phyloP scores from a whole-genome alignment of 176 grass and related monocot species.

The Typha latifolia region DNA sequence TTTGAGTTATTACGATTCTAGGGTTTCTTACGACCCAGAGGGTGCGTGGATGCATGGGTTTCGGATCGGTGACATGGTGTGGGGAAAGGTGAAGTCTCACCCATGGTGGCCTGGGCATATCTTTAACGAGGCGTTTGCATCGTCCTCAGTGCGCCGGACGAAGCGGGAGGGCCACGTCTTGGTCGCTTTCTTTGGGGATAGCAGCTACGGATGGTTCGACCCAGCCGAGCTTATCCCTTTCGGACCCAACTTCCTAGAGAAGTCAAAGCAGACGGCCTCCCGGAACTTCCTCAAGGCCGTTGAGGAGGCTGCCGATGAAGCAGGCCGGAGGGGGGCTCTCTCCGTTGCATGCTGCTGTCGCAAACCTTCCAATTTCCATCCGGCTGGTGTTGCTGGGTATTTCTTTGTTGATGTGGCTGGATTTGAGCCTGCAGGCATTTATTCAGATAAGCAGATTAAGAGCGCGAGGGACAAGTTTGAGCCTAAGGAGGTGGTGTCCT shows the following conservation, averaged over 20 bases:
- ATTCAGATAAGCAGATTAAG: slow-evolving; percentile 48
- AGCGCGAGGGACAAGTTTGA: slow-evolving; percentile 36
- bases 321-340: slow-evolving; percentile 49
- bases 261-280: slow-evolving; percentile 36
- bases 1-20: slow-evolving; percentile 9
- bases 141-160: slow-evolving; percentile 9
- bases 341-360: slow-evolving; percentile 63
- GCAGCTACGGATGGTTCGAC: slow-evolving; percentile 95
- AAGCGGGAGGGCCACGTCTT: slow-evolving; percentile 23
- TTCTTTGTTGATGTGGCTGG: slow-evolving; percentile 62
- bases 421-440: slow-evolving; percentile 53
- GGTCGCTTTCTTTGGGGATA: slow-evolving; percentile 94
- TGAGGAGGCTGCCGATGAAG: slow-evolving; percentile 75
- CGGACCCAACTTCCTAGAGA: slow-evolving; percentile 45
- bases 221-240: slow-evolving; percentile 70
- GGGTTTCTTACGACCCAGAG: neutral
- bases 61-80: slow-evolving; percentile 77
- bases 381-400: slow-evolving; percentile 26
- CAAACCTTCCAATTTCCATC: slow-evolving; percentile 24
- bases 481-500: slow-evolving; percentile 19
- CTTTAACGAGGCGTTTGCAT: slow-evolving; percentile 58
- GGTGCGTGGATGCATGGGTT: slow-evolving; percentile 23
- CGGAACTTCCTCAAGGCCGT: slow-evolving; percentile 57
- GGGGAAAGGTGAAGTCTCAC: slow-evolving; percentile 98
- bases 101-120: slow-evolving; percentile 96